Percentiles rank a stretch among this genome's conserved stretches.
Evolutionary conservation across 1,139 yeast species (phyloP).

Genomic region (Hansenula lynferdii): DNA sequence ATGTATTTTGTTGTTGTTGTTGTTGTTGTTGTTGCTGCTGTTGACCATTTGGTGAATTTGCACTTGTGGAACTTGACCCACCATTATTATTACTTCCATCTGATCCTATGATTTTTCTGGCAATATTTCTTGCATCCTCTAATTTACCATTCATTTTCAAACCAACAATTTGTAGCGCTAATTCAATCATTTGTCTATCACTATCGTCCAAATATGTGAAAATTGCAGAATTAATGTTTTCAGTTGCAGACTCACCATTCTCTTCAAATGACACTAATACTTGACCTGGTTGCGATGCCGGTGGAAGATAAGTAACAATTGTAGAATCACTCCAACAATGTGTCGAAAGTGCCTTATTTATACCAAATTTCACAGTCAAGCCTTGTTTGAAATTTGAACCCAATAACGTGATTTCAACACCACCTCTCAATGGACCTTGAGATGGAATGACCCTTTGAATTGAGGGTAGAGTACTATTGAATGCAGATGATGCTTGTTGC

Average conservation of each 20-base stretch:
- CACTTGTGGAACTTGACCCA: no score
- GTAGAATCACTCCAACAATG: constrained; percentile 97
- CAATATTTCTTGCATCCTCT: constrained; percentile 89
- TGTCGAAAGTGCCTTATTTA: constrained; percentile 76
- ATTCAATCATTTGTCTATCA: constrained; percentile 84
- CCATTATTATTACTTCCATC: no score
- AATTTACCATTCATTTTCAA: constrained; percentile 90
- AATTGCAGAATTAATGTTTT: constrained; percentile 29
- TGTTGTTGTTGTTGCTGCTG: no score
- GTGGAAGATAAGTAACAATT: constrained; percentile 89
- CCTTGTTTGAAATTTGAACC: constrained; percentile 88
- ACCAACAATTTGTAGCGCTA: constrained; percentile 92
- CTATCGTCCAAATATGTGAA: constrained; percentile 93
- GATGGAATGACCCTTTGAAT: constrained; percentile 87
- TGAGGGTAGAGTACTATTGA: constrained; percentile 8
- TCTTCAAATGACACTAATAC: constrained; percentile 81
- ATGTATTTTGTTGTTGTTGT: no score
- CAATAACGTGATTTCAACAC: constrained; percentile 85
- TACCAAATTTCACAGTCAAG: constrained; percentile 79
- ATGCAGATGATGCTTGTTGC: constrained; percentile 4
- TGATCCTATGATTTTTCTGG: constrained; percentile 76
- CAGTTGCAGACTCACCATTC: constrained; percentile 18
- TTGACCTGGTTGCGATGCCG: constrained; percentile 84
- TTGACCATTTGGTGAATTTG: neutral
- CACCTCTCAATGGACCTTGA: constrained; percentile 93